Base-by-base conservation (phyloP, 805 yeast species). In the Lipomyces oligophaga region DNA sequence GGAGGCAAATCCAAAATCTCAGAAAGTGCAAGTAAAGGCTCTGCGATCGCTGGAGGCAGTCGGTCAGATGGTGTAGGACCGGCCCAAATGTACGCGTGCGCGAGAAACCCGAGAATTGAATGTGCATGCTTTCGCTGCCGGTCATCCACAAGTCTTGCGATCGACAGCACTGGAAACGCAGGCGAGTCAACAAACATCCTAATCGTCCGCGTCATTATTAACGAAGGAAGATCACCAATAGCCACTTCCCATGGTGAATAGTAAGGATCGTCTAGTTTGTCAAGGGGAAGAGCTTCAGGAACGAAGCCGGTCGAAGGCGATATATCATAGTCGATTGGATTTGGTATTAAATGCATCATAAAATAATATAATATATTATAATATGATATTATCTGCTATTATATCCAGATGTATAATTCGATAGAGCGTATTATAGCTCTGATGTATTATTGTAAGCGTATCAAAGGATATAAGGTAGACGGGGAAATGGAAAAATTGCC, bases 61-160 rank as follows among this genome's bases (percentile, higher is more conserved):
- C 65, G 69, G n/a, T 52, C 53, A 31, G 67, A 64, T 15, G 94
- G 83, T 38, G 65, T 63, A 45, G 78, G 79, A 18, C 77, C 78
- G 1, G 86, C 83, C 97, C 97, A 89, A 20, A 89, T 80, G 62
- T 89, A 89, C 1, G 93, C 95, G 64, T 89, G 96, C 2, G 87
- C 76, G 36, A 90, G 64, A 60, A 88, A 89, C 10, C 90, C 81
- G 24, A 89, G 70, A 2, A 87, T 69, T 15, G 84, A 79, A 65
- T 85, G 85, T 0, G 96, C 96, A 58, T 97, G 74, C 62, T 95
- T 75, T 61, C 74, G 72, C 55, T 85, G 81, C 8, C 70, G 69
- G 33, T 68, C 74, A 4, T 71, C 60, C 0, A 47, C 49, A 28
- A 83, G 67, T 4, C 72, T 63, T 6, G 69, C 72, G 1, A 78